Conservation (phyloP, 768 basidiomycete genomes). For the Filobasidium wieringae region DNA sequence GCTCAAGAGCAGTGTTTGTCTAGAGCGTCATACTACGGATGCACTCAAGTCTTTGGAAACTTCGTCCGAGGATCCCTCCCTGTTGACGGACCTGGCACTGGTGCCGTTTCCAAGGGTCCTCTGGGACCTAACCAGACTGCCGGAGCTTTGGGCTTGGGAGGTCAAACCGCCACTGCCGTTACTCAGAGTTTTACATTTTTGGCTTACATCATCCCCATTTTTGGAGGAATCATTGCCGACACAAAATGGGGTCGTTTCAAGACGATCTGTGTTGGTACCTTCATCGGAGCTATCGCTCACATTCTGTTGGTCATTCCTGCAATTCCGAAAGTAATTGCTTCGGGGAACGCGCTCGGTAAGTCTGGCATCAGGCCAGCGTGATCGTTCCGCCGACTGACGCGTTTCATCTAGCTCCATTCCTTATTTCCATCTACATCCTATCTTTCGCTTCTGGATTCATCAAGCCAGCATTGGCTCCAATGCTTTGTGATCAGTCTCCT, state of each 20-base stretch:
- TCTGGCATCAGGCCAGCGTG: not conserved
- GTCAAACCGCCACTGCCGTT: conserved; percentile 23
- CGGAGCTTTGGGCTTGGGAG: conserved; percentile 28
- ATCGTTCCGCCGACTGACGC: not conserved
- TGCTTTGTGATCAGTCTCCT: conserved; percentile 37
- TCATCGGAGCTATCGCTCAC: conserved; percentile 29
- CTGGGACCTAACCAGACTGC: too few relatives aligned
- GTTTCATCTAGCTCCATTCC: conserved; percentile 17
- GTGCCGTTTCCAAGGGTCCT: conserved; percentile 24
- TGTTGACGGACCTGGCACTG: conserved; percentile 27
- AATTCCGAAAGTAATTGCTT: conserved; percentile 28
- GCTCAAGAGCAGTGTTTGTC: not conserved
- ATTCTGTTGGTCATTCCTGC: conserved; percentile 31
- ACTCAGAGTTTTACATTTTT: conserved; percentile 25
- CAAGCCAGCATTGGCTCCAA: conserved; percentile 35
- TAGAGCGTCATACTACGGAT: conserved; percentile 29
- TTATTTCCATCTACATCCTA: conserved; percentile 29
- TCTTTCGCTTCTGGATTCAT: conserved; percentile 37
- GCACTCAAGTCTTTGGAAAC: conserved; percentile 26
- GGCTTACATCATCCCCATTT: conserved; percentile 29
- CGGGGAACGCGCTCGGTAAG: conserved; percentile 21
- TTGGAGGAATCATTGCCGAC: conserved; percentile 36
- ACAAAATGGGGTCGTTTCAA: conserved; percentile 36
- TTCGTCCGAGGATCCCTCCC: conserved; percentile 27
- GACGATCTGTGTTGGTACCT: conserved; percentile 30